Evolutionary conservation across 495 filamentous ascomycete genomes (phyloP).

Genomic region (Aspergillus haitiensis): DNA sequence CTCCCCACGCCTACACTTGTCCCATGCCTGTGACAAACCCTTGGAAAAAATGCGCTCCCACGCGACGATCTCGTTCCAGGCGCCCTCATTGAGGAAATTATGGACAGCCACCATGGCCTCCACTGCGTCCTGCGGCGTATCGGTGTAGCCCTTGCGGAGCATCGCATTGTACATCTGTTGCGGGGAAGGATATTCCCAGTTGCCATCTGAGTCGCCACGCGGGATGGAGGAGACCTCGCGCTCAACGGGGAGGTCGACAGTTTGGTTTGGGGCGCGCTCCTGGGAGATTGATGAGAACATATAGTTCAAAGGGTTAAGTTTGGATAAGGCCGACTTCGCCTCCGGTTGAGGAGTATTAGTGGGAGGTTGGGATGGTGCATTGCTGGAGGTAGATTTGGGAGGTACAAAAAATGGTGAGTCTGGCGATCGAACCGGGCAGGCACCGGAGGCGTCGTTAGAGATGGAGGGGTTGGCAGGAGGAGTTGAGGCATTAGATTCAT

Average conservation of each 20-base stretch:
- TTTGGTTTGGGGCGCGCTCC: conserved; percentile 69
- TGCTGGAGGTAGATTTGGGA: conserved; percentile 26
- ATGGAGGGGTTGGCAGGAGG: conserved; percentile 46
- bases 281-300: conserved; percentile 90
- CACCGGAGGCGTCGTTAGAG: conserved; percentile 43
- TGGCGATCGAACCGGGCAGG: conserved; percentile 53
- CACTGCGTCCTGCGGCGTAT: conserved; percentile 90
- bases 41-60: conserved; percentile 85
- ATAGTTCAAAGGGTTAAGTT: conserved; percentile 91
- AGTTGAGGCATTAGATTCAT: conserved; percentile 54
- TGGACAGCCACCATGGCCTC: conserved; percentile 96
- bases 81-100: conserved; percentile 97
- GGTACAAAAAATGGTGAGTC: conserved; percentile 46
- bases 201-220: conserved; percentile 66
- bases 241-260: conserved; percentile 66
- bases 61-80: conserved; percentile 87
- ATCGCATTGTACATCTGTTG: conserved; percentile 99
- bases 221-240: conserved; percentile 87
- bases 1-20: conserved; percentile 72
- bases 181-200: conserved; percentile 97
- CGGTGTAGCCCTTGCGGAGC: conserved; percentile 90
- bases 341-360: conserved; percentile 28
- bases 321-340: conserved; percentile 58
- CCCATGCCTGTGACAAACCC: conserved; percentile 71
- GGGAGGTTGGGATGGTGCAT: conserved; percentile 19